A percentile compares a stretch with the other conserved stretches of the same genome.
These are phyloP conservation scores for Speleostelium caveatum DNA, from an alignment of 78 protist species.

Conservation along the genomic window DNA sequence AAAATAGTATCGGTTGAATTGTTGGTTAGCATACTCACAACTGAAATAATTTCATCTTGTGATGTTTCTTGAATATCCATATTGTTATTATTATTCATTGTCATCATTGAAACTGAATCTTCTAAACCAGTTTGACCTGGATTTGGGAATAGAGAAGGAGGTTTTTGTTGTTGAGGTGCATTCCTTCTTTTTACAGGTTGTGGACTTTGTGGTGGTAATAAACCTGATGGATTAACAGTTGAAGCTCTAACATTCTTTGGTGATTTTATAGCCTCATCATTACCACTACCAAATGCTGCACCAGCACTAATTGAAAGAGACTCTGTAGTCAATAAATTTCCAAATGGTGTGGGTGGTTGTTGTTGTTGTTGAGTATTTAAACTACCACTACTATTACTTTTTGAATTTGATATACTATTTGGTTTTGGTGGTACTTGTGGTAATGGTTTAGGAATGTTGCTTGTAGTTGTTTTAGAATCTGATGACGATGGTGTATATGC, in stretches of 20 bases:
- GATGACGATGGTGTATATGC: not conserved
- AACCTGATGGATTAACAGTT: not conserved
- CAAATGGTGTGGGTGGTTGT: not conserved
- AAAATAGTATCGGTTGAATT: not conserved
- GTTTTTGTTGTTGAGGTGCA: not conserved
- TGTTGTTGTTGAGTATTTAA: not conserved
- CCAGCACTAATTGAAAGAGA: not conserved
- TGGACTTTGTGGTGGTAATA: not conserved
- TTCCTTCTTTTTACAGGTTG: not conserved
- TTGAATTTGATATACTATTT: not conserved
- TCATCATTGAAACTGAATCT: not conserved
- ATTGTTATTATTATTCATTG: not conserved
- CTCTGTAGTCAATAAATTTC: too few species aligned
- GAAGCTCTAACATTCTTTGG: not conserved
- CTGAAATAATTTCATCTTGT: constrained; percentile 44
- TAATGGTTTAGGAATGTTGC: constrained; percentile 17
- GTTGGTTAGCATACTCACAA: not conserved
- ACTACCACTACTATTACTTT: not conserved
- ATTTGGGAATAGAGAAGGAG: not conserved
- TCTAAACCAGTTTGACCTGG: not conserved
- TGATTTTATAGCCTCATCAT: not conserved
- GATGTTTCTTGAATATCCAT: too few species aligned
- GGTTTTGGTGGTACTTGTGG: not conserved
- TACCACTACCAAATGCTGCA: not conserved
- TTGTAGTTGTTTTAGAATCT: not conserved